Evolutionary conservation across 805 yeast species (phyloP), one percentile per base, ranked within the genome.

Genomic region (Saccharomyces jurei): DNA sequence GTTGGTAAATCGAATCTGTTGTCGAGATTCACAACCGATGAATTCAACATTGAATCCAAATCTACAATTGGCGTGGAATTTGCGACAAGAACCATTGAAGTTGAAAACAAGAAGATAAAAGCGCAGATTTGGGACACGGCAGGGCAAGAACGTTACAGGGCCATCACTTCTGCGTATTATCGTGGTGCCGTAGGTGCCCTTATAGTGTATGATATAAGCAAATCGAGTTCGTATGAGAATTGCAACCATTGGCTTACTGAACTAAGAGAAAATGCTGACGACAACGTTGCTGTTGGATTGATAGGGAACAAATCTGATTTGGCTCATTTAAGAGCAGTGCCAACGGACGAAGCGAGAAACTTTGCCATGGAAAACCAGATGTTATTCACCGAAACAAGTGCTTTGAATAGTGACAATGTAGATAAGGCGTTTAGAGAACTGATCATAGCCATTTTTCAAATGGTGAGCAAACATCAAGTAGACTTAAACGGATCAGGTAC

Each of bases 111-210:
- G 66, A 75, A 89, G 68, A 86, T 88, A 62, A 89, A 88, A 71
- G 92, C 95, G 3, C 96, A 89, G 73, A 86, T 90, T 63, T 92
- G 99, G 99, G 99, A 92, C 73, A 92, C 99, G 41, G 99, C 99
- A 1, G 99, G 99, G 58, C 99, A 92, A 76, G 99, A 92, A 73
- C 83, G 99, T 71, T 92, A 94, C 77, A 83, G 99, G 65, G 98
- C 99, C 48, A 92, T 92, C 71, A 94, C 99, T 31, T 84, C 94
- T 54, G 98, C 98, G 5, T 92, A 92, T 75, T 92, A 92, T 72
- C 81, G 99, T 69, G 99, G 98, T 46, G 98, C 99, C 0, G 96
- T 91, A 53, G 99, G 99, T 56, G 98, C 98, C 3, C 79, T 92
- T 65, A 86, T 92, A 55, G 96, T 92, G 59, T 92, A 92, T 73